Evolutionary conservation across 129 eudicot species (phyloP).

Genomic region (Artemisia annua): DNA sequence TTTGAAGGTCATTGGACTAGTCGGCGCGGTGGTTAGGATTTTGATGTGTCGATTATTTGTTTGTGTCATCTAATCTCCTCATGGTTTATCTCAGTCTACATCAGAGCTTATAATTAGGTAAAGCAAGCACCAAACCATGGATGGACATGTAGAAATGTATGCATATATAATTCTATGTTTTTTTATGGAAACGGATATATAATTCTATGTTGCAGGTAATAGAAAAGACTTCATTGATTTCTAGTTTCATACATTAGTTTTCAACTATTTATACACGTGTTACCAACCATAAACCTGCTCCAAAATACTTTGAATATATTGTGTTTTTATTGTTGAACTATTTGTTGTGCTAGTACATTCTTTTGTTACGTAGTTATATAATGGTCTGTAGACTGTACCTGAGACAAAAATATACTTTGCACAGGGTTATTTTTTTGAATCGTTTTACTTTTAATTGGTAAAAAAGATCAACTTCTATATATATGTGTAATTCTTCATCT

Average conservation of each 20-base stretch:
- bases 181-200: too few relatives aligned
- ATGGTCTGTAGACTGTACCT: background rate
- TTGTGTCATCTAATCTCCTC: background rate
- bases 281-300: conserved; percentile 4
- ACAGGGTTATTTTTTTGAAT: too few relatives aligned
- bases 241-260: background rate
- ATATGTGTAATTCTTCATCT: too few relatives aligned
- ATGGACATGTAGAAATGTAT: background rate
- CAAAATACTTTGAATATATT: background rate
- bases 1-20: too few relatives aligned
- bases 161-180: conserved; percentile 1
- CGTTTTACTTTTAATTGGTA: too few relatives aligned
- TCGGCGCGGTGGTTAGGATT: too few relatives aligned
- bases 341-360: background rate
- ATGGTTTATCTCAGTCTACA: background rate
- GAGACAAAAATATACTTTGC: too few relatives aligned
- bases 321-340: conserved; percentile 11
- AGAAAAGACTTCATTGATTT: background rate
- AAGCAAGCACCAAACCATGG: too few relatives aligned
- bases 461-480: too few relatives aligned
- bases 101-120: background rate
- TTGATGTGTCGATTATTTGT: background rate
- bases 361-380: background rate
- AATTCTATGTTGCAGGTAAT: conserved; percentile 3
- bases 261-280: background rate